Evolutionary conservation across 2,329 filamentous ascomycete genomes (phyloP), one percentile per base, ranked within the genome.

Genomic region (Cladobotryum mycophilum): DNA sequence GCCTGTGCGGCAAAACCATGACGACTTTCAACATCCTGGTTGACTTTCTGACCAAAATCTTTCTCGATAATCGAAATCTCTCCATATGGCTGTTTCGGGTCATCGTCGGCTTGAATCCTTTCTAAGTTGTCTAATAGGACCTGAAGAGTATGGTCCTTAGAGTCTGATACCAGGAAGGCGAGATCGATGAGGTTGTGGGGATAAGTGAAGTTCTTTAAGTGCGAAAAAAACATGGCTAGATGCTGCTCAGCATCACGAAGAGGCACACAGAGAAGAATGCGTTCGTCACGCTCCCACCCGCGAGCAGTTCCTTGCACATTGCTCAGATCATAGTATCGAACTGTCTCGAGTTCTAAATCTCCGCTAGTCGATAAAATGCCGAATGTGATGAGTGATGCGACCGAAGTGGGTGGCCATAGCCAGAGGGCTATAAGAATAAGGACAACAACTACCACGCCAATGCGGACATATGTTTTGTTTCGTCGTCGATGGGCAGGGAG

Each of bases 41-140:
- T 89, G 53, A 99, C 93, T 67, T 92, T 92, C 67, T 99, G 93
- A 3, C 93, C 93, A 73, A 99, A 99, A 68, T 99, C 92, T 72
- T 99, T 99, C 71, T 97, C 89, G 58, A 99, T 91, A 53, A 99
- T 93, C 1, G 89, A 96, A 52, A 99, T 93, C 72, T 99, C 93
- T 54, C 93, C 93, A 64, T 91, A 99, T 14, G 86, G 84, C 70
- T 91, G 85, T 60, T 83, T 85, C 11, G 85, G 82, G 60, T 96
- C 88, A 18, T 84, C 76, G 54, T 93, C 81, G 20, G 81, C 82
- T 70, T 99, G 93, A 13, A 96, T 78, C 38, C 84, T 81, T 59
- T 89, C 81, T 48, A 99, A 73, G 61, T 87, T 84, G 52, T 87
- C 75, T 5, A 85, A 82, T 46, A 99, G 78, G 43, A 93, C 77